A percentile compares a stretch with the other conserved stretches of the same genome.
phyloP scores from a whole-genome alignment of 225 moss, liverwort and hornwort genomes.

The Sphagnum tenellum region DNA sequence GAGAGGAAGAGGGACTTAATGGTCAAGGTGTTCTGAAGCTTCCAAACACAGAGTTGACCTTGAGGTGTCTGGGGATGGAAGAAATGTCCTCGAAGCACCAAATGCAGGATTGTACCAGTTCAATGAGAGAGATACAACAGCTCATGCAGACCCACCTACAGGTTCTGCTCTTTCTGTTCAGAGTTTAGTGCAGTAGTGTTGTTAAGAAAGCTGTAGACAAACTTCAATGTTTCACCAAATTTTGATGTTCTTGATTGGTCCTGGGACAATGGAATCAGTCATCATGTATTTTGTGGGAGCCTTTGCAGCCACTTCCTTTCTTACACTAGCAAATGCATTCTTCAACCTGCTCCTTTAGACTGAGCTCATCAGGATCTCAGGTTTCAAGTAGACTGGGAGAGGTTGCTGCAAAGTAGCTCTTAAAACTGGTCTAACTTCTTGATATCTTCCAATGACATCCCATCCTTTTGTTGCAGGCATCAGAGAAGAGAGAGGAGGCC shows the following conservation, averaged over 20 bases:
- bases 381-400: too few relatives aligned
- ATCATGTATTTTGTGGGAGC: neutral
- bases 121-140: conserved; percentile 45
- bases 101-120: conserved; percentile 3
- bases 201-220: neutral
- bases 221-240: neutral
- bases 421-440: too few relatives aligned
- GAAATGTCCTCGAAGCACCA: neutral
- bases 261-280: neutral
- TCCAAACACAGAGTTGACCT: neutral
- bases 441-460: too few relatives aligned
- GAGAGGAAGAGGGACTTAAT: conserved; percentile 1
- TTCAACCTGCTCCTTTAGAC: too few relatives aligned
- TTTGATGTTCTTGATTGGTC: neutral
- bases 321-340: neutral
- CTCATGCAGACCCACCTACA: conserved; percentile 35
- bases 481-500: conserved; percentile 44
- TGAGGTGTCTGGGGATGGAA: neutral
- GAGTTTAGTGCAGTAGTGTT: neutral
- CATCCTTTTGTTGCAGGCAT: conserved; percentile 15
- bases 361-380: too few relatives aligned
- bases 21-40: neutral
- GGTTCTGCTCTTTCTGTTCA: conserved; percentile 8
- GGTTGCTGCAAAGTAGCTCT: too few relatives aligned
- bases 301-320: neutral